phyloP scores from a whole-genome alignment of 2,329 filamentous ascomycete genomes.

The Fusarium algeriense region DNA sequence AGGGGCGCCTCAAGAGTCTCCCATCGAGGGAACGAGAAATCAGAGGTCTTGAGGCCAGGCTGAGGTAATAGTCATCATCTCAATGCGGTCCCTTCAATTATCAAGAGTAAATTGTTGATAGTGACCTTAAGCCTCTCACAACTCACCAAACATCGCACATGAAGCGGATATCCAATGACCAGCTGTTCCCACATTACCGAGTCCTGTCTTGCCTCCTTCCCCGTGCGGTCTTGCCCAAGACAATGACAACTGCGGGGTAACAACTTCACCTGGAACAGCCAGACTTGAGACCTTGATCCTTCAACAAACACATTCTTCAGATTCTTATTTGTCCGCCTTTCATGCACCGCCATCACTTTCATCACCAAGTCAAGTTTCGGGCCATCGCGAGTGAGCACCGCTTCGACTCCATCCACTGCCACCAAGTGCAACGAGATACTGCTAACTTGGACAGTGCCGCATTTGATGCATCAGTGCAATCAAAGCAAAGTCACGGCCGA shows the following conservation, averaged over 20 bases:
- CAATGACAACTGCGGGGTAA: neutral
- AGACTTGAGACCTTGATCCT: neutral
- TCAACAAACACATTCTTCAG: neutral
- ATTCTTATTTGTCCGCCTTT: neutral
- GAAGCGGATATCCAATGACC: no score
- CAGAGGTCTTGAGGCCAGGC: no score
- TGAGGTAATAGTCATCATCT: no score
- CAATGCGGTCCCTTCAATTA: no score
- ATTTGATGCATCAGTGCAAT: neutral
- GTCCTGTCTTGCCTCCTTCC: no score
- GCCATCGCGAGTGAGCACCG: neutral
- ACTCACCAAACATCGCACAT: no score
- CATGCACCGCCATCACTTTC: neutral
- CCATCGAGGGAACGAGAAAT: no score
- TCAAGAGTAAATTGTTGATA: no score
- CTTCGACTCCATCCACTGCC: neutral
- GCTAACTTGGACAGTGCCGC: neutral
- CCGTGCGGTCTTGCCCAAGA: fast-evolving
- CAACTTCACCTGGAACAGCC: neutral
- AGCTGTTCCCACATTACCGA: no score
- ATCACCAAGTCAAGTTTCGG: neutral
- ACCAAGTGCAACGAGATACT: neutral
- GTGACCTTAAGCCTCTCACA: no score
- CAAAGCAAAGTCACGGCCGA: neutral
- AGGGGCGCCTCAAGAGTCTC: no score